phyloP scores from a whole-genome alignment of 805 yeast genomes.

The Pichia ethanolica region DNA sequence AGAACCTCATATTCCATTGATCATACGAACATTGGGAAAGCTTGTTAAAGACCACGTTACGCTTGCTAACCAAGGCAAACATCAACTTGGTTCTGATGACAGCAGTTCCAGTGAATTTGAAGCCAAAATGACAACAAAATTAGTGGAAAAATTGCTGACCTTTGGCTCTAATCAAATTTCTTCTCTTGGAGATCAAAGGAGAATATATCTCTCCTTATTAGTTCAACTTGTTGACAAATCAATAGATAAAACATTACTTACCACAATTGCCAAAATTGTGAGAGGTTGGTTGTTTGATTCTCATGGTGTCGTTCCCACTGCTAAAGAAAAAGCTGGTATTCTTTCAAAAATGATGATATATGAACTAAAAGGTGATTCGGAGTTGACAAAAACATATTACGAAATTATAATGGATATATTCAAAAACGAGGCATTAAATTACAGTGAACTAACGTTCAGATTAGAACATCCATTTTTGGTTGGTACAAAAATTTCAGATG shows the following conservation, averaged over 20 bases:
- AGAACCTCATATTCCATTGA: slow-evolving; percentile 65
- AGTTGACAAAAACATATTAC: slow-evolving; percentile 70
- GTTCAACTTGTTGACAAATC: slow-evolving; percentile 91
- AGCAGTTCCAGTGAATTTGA: slow-evolving; percentile 47
- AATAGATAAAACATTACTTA: slow-evolving; percentile 64
- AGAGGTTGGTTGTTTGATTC: slow-evolving; percentile 85
- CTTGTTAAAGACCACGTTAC: slow-evolving; percentile 81
- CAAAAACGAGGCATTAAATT: slow-evolving; percentile 65
- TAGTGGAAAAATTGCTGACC: slow-evolving; percentile 69
- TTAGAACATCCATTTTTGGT: slow-evolving; percentile 95
- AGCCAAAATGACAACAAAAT: slow-evolving; percentile 68
- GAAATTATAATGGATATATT: slow-evolving; percentile 83
- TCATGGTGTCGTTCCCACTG: slow-evolving; percentile 78
- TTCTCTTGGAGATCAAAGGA: slow-evolving; percentile 85
- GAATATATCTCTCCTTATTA: slow-evolving; percentile 75
- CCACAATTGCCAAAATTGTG: slow-evolving; percentile 69
- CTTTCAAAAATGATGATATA: slow-evolving; percentile 89
- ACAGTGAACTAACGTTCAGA: slow-evolving; percentile 85
- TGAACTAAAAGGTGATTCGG: slow-evolving; percentile 80
- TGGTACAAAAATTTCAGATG: slow-evolving; percentile 82
- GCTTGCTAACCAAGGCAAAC: slow-evolving; percentile 42
- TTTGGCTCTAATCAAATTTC: slow-evolving; percentile 77
- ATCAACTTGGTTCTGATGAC: slow-evolving; percentile 18
- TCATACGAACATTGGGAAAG: slow-evolving; percentile 84
- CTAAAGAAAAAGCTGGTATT: slow-evolving; percentile 93